Base-by-base conservation (phyloP, 2,329 filamentous ascomycete species). In the Clarireedia monteithiana region DNA sequence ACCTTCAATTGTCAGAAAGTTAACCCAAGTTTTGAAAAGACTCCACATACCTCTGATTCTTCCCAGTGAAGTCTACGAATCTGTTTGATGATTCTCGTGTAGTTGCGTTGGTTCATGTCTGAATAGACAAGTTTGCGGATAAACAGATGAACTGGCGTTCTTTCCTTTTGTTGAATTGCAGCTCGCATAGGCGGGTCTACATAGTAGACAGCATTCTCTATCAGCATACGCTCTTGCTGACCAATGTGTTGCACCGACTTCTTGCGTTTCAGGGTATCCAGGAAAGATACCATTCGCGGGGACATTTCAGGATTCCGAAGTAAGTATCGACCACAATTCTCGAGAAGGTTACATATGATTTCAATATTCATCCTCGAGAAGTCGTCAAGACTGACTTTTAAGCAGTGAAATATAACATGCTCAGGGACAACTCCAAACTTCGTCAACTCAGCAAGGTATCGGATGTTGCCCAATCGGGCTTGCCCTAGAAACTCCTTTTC, bases 341-440 rank as follows among this genome's bases (percentile, higher is more conserved):
- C 94, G 23, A 99, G 79, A 27, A 99, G 77, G 67, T 95, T 95
- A 67, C 91, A 95, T 61, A 99, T 92, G 64, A 99, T 96, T 71
- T 99, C 95, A 61, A 99, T 96, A 67, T 99, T 99, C 88, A 96
- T 96, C 59, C 92, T 83, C 2, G 94, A 96, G 68, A 99, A 99
- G 67, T 99, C 94, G 66, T 99, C 94, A 27, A 99, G 75, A 63
- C 92, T 95, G 70, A 99, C 92, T 71, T 96, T 99, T 65, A 99
- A 83, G 69, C 94, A 99, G 68, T 99, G 94, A 68, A 99, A 99
- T 53, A 99, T 95, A 61, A 99, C 92, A 71, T 99, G 94, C 71
- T 99, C 94, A 0, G 95, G 94, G 7, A 99, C 94, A 34, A 96
- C 90, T 34, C 94, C 92, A 67, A 99, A 99, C 69, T 99, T 99